Evolutionary conservation across 192 early-diverging fungal genomes (phyloP), one percentile per base, ranked within the genome.

Genomic region (Podila epigama): DNA sequence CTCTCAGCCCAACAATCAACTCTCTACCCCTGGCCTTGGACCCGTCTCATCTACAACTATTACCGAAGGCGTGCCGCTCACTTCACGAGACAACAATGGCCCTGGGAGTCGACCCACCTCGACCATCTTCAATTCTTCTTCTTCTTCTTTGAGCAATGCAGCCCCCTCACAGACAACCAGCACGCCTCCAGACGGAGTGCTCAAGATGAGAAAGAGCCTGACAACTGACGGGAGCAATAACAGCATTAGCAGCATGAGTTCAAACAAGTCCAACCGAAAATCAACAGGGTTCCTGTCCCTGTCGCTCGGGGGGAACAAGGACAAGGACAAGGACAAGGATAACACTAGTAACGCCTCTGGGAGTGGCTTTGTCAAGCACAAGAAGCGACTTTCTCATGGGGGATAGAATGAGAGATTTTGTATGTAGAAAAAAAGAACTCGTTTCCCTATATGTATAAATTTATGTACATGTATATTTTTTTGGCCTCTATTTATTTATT

Each of bases 181-280:
- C 12, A 51, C 73, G n/a, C 73, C 73, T 27, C 73, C 73, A 20
- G 73, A 77, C 1, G 73, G 73, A 13, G 32, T 60, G 12, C 34
- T 77, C 36, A 77, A 68, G 58, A 77, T 77, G 73, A 77, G 68
- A 40, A 77, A 77, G 66, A 68, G 66, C 53, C 63, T 77, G 66
- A 77, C 73, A 0, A 64, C 61, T 1, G 73, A 77, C 22, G 73
- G 72, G 31, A 77, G 62, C 16, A 51, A 55, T 31, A 66, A 52
- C 25, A 42, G 52, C 12, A 61, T 20, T 10, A 52, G 58, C 36
- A n/a, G 34, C n/a, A n/a, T n/a, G 12, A 20, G 50, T 9, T 58
- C 61, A 48, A 59, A 37, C 40, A 39, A 55, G 25, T 60, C 66
- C 6, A 48, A 48, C n/a, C 44, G 44, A 18, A 48, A 48, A 22